These are phyloP conservation scores for Ilyonectria robusta DNA, from an alignment of 2,329 filamentous ascomycete genomes.

Conservation along the genomic window DNA sequence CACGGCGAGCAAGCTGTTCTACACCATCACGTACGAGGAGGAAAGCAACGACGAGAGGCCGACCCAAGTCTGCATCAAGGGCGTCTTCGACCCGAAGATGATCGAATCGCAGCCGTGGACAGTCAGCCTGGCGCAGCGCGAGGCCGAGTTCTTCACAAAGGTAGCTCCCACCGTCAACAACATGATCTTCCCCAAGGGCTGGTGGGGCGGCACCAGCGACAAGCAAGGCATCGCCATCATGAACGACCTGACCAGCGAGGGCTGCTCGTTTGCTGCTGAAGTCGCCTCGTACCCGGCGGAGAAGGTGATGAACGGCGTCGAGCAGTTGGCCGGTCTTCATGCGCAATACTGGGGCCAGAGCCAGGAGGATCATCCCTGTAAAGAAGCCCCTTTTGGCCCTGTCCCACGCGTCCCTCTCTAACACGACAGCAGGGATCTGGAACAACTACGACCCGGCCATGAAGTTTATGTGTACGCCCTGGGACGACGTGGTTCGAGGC, in stretches of 20 bases:
- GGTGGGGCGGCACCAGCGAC: conserved; percentile 54
- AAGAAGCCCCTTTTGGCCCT: neutral
- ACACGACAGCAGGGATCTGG: conserved; percentile 42
- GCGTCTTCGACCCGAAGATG: conserved; percentile 55
- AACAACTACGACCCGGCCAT: conserved; percentile 57
- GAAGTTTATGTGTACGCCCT: conserved; percentile 49
- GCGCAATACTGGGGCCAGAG: conserved; percentile 53
- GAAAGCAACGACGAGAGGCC: conserved; percentile 33
- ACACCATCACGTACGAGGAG: conserved; percentile 48
- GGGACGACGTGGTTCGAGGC: conserved; percentile 49
- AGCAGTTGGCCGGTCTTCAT: conserved; percentile 58
- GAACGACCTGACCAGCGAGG: conserved; percentile 51
- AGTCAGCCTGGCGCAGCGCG: conserved; percentile 50
- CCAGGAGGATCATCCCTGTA: conserved; percentile 49
- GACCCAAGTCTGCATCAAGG: conserved; percentile 53
- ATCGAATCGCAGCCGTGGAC: conserved; percentile 45
- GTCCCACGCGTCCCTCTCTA: neutral
- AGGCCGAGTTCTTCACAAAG: conserved; percentile 55
- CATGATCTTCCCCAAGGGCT: conserved; percentile 53
- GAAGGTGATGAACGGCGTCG: conserved; percentile 53
- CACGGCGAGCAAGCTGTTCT: conserved; percentile 49
- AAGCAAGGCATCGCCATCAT: conserved; percentile 57
- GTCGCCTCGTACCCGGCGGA: conserved; percentile 50
- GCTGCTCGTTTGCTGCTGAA: conserved; percentile 53
- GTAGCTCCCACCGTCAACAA: conserved; percentile 51